Percentiles rank a stretch among this genome's conserved stretches.
Conservation (phyloP, 306 rosid species). For the Lathyrus aphaca region DNA sequence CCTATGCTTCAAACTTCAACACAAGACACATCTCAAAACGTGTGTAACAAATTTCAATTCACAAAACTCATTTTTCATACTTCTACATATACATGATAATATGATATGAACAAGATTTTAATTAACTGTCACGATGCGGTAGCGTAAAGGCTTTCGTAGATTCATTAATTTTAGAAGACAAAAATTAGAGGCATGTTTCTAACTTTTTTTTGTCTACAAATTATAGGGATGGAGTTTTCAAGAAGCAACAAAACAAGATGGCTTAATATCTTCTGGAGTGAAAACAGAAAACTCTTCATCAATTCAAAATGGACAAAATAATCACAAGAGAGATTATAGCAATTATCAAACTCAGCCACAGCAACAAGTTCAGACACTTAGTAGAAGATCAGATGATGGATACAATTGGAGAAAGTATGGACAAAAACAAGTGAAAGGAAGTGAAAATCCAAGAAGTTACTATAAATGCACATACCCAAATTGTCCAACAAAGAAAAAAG, state of each 20-base stretch:
- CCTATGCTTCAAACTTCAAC: conserved; percentile 47
- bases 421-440: conserved; percentile 95
- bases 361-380: conserved; percentile 53
- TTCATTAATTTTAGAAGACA: too few species aligned
- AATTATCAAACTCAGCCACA: conserved; percentile 43
- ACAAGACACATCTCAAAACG: conserved; percentile 24
- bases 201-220: conserved; percentile 40
- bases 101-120: too few species aligned
- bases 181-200: background rate
- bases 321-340: conserved; percentile 39
- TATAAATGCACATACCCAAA: conserved; percentile 90
- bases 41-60: conserved; percentile 39
- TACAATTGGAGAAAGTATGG: conserved; percentile 99
- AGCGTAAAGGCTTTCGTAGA: too few species aligned
- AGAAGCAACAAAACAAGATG: too few species aligned
- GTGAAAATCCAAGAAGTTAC: conserved; percentile 96
- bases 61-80: background rate
- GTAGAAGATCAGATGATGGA: conserved; percentile 85
- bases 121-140: too few species aligned
- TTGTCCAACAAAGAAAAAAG: conserved; percentile 96
- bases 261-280: conserved; percentile 12
- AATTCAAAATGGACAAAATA: conserved; percentile 47
- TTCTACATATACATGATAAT: background rate
- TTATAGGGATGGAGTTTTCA: conserved; percentile 48
- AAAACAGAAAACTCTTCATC: conserved; percentile 57